These are phyloP conservation scores for Trichoderma virens DNA, from an alignment of 495 filamentous ascomycete genomes.

Conservation along the genomic window DNA sequence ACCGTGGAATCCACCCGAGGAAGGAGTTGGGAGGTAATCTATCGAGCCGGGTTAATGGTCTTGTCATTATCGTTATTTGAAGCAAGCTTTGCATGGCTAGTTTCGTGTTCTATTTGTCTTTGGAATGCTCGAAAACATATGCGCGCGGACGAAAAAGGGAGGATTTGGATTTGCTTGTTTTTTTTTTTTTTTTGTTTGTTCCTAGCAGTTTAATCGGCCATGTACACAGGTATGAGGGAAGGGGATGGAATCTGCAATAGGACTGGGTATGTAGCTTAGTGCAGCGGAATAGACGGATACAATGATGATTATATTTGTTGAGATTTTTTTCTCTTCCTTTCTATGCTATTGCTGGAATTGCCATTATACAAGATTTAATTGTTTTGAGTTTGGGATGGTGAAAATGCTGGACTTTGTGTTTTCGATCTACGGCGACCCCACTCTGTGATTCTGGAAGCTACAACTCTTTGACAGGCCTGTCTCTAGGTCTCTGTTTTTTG, in stretches of 20 bases:
- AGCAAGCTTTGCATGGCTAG: not conserved
- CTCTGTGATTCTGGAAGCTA: too few species aligned
- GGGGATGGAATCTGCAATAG: not conserved
- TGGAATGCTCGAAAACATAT: not conserved
- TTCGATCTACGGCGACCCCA: too few species aligned
- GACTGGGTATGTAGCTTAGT: constrained; percentile 1
- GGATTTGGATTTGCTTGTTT: not conserved
- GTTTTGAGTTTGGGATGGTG: too few species aligned
- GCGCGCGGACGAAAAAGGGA: constrained; percentile 4
- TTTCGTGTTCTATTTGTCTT: not conserved
- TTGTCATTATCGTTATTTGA: not conserved
- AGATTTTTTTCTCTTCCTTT: not conserved
- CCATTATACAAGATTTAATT: too few species aligned
- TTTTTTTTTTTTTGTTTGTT: not conserved
- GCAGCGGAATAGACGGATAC: not conserved
- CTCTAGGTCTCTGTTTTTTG: too few species aligned
- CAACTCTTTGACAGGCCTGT: too few species aligned
- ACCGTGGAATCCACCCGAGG: not conserved
- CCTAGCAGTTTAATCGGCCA: constrained; percentile 4
- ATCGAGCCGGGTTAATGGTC: not conserved
- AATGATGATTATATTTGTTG: not conserved
- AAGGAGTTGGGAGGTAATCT: constrained; percentile 5
- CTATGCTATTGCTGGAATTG: too few species aligned
- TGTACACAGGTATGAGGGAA: constrained; percentile 2
- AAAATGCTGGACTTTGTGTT: too few species aligned